Percentiles rank a stretch among this genome's conserved stretches.
These are phyloP conservation scores for Xenosphaeropsis pyriputrescens DNA, from an alignment of 2,329 filamentous ascomycete genomes.

Conservation along the genomic window DNA sequence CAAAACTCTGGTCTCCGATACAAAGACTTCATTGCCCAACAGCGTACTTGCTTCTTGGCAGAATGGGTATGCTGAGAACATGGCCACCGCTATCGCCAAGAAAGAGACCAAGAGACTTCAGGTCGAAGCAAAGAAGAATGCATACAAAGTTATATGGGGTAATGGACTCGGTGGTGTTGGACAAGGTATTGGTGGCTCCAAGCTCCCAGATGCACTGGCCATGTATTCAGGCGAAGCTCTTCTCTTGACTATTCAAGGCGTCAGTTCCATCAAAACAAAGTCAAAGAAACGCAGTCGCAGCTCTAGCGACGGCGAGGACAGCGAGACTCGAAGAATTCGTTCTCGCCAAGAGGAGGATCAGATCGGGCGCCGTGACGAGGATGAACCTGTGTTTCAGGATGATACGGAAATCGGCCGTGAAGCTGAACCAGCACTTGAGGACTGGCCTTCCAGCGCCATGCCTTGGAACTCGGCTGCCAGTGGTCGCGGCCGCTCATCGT, in stretches of 20 bases:
- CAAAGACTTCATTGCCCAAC: slow-evolving; percentile 35
- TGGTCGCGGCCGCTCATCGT: slow-evolving; percentile 22
- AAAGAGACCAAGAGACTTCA: slow-evolving; percentile 26
- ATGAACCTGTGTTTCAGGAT: slow-evolving; percentile 17
- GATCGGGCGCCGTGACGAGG: slow-evolving; percentile 19
- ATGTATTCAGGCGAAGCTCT: slow-evolving; percentile 42
- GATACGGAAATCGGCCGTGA: slow-evolving; percentile 52
- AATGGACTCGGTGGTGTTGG: slow-evolving; percentile 39
- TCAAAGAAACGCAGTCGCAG: slow-evolving; percentile 1
- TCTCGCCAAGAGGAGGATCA: slow-evolving; percentile 19
- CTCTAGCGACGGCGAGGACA: slow-evolving; percentile 11
- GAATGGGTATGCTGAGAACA: slow-evolving; percentile 42
- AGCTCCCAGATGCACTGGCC: slow-evolving; percentile 31
- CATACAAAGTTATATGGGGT: slow-evolving; percentile 43
- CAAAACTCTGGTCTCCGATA: slow-evolving; percentile 30
- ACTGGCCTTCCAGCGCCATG: slow-evolving; percentile 51
- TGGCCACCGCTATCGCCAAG: slow-evolving; percentile 29
- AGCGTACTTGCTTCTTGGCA: slow-evolving; percentile 41
- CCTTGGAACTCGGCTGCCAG: slow-evolving; percentile 52
- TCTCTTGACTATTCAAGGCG: slow-evolving; percentile 19
- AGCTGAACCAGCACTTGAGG: slow-evolving; percentile 47
- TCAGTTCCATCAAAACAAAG: too few species aligned
- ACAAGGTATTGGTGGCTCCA: slow-evolving; percentile 23
- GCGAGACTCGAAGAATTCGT: slow-evolving; percentile 19
- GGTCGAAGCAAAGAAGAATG: slow-evolving; percentile 44